Evolutionary conservation across 176 grass and related monocot genomes (phyloP).

Genomic region (Hyparrhenia diplandra): DNA sequence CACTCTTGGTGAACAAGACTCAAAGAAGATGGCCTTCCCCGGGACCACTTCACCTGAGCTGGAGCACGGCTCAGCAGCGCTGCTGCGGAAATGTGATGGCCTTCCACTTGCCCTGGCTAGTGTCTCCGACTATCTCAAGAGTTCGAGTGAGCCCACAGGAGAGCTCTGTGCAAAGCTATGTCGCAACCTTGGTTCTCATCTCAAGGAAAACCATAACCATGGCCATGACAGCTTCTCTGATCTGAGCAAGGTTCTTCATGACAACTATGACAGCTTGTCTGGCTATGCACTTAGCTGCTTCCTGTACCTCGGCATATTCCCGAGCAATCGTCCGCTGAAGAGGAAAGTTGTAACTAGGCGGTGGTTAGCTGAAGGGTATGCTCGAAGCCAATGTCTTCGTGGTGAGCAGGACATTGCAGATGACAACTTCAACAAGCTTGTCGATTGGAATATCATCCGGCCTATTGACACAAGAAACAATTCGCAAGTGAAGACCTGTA

Average conservation of each 20-base stretch:
- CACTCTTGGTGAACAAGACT: conserved; percentile 16
- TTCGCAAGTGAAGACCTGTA: conserved; percentile 15
- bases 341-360: conserved; percentile 24
- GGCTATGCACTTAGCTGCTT: conserved; percentile 6
- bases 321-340: neutral
- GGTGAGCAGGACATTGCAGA: conserved; percentile 18
- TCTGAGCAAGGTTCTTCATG: conserved; percentile 13
- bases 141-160: conserved; percentile 19
- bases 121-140: conserved; percentile 17
- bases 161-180: conserved; percentile 15
- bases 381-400: neutral
- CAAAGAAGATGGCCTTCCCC: neutral
- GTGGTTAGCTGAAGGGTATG: conserved; percentile 42
- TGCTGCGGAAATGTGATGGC: conserved; percentile 32
- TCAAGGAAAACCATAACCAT: conserved; percentile 1
- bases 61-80: neutral
- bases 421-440: conserved; percentile 2
- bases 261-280: conserved; percentile 22
- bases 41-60: neutral
- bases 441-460: conserved; percentile 5
- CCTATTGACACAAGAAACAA: conserved; percentile 15
- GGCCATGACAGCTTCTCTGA: neutral
- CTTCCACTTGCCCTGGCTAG: conserved; percentile 34
- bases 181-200: conserved; percentile 14
- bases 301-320: conserved; percentile 30